Base-by-base conservation (phyloP, 78 protist species). In the Dictyostelium intermedium region DNA sequence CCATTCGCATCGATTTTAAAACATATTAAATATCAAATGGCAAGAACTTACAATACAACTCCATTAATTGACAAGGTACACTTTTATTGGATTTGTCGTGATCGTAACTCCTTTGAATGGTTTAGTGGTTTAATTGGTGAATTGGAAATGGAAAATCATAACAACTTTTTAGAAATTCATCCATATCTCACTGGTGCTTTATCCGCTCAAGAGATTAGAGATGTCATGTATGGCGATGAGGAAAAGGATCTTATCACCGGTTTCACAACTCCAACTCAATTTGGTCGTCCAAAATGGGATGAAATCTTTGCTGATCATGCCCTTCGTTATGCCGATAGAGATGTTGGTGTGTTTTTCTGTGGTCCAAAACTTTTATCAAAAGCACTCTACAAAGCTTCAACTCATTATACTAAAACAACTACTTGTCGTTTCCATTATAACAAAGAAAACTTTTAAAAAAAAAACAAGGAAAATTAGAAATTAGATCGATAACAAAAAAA, bases 1-100 rank as follows among this genome's bases (percentile, higher is more conserved):
- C 99, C 99, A 47, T 97, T 95, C 50, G 98, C 98, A 0, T 97
- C 99, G 5, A 83, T 98, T 50, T 77, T 98, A 63, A 95, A 97
- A 61, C 82, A 80, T 82, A 84, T 83, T 63, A 81, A 82, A 77
- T 77, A 30, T 39, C 92, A 92, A 81, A 41, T 92, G 60, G 43
- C 85, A 9, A 14, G 83, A 18, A 61, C 91, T 16, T 79, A 83
- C 81, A 35, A 72, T 9, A 81, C 96, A 1, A 32, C 77, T 5
- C 83, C 87, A 43, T 45, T 84, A 34, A 73, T 86, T 10, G 96
- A 92, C 10, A 92, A 97, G 20, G 97, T 97, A 45, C 92, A 95
- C 39, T 95, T 97, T 81, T 95, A 86, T 56, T 97, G 98, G 98
- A 91, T 95, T 82, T 92, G 94, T 69, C 83, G 97, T 35, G 98